Base-by-base conservation (phyloP, 129 eudicot species). In the Solidago caesia region DNA sequence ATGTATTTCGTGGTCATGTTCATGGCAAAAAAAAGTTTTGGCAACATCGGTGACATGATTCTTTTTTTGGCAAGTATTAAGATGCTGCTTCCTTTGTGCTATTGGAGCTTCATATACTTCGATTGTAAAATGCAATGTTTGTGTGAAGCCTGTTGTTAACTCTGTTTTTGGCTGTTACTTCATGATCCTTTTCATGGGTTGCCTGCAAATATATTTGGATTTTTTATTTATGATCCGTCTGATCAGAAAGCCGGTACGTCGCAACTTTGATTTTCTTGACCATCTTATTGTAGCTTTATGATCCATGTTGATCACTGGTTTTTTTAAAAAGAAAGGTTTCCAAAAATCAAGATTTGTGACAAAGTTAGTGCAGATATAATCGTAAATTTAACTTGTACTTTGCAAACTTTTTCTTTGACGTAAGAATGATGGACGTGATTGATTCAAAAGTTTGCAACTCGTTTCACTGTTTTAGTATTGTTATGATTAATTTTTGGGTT, bases 1-100 rank as follows among this genome's bases (percentile, higher is more conserved):
- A 29, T 66, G 64, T 65, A 11, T 29, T 64, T 64, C 64, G 51
- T 72, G 55, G 45, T 59, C 51, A 9, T 16, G 27, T 65, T 72
- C 33, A 72, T 71, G 73, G 60, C 76, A 65, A 56, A 44, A 46
- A 69, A 69, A 33, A 68, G 63, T 44, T 70, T 77, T 77, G 66
- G 64, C 44, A 48, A 12, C 48, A 26, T 15, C 15, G 71, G 52
- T 64, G 43, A 77, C 45, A 51, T 61, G 67, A 71, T 78, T 78
- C 71, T 71, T 78, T 78, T 51, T 26, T 52, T 26, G 77, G 77
- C 76, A 10, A 25, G 45, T 41, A 39, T 71, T 65, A 56, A 8
- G 47, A 77, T 62, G 75, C 70, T 69, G 69, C 51, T 59, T 13
- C 41, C 59, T 64, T 48, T 51, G 44, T 64, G 70, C 48, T 33